Evolutionary conservation across 1,139 yeast genomes (phyloP).

Genomic region (Kurtzmaniella natalensis): DNA sequence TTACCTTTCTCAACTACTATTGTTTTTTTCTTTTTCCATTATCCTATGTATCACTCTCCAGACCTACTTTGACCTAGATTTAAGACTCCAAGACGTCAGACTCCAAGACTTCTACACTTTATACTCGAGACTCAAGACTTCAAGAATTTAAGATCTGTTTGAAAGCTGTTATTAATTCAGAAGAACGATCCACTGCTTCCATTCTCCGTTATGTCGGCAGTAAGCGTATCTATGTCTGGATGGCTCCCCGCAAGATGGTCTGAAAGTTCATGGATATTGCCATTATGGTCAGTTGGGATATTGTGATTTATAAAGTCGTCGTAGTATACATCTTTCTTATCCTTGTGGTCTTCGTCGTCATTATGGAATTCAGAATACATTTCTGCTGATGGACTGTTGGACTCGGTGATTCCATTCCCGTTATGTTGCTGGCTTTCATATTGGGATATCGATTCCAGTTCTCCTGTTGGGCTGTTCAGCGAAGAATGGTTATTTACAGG

Average conservation of each 20-base stretch:
- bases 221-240: slow-evolving; percentile 28
- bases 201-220: slow-evolving; percentile 27
- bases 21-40: too few relatives aligned
- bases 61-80: too few relatives aligned
- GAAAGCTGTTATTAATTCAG: too few relatives aligned
- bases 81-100: too few relatives aligned
- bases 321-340: slow-evolving; percentile 14
- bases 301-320: slow-evolving; percentile 24
- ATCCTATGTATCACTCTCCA: too few relatives aligned
- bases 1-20: too few relatives aligned
- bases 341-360: slow-evolving; percentile 7
- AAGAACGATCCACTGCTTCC: slow-evolving; percentile 15
- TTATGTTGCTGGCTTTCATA: not conserved
- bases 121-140: too few relatives aligned
- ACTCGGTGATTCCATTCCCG: slow-evolving; percentile 3
- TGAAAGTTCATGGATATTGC: slow-evolving; percentile 19
- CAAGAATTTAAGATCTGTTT: too few relatives aligned
- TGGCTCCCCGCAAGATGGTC: slow-evolving; percentile 27
- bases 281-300: slow-evolving; percentile 5
- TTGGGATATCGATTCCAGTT: slow-evolving; percentile 1
- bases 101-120: too few relatives aligned
- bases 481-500: slow-evolving; percentile 3
- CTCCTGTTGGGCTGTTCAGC: not conserved
- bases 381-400: slow-evolving; percentile 10
- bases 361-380: slow-evolving; percentile 11